phyloP scores from a whole-genome alignment of 306 rosid genomes.

The Quercus mongolica region DNA sequence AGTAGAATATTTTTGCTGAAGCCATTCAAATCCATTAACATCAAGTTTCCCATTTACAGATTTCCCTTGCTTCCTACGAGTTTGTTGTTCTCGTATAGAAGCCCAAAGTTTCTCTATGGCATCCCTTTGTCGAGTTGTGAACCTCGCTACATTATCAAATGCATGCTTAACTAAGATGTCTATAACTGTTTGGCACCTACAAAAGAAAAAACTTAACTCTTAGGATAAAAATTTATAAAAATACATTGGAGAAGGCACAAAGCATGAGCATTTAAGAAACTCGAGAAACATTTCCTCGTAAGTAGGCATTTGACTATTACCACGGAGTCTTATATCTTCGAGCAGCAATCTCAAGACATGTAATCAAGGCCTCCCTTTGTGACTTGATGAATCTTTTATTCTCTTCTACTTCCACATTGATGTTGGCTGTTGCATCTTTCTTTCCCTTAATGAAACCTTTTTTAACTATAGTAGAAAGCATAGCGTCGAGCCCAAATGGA shows the following conservation, averaged over 20 bases:
- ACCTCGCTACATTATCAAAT: slow-evolving; percentile 67
- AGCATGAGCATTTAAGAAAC: not conserved
- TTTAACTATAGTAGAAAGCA: slow-evolving; percentile 55
- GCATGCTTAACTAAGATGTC: slow-evolving; percentile 92
- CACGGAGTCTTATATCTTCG: slow-evolving; percentile 78
- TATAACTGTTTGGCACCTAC: slow-evolving; percentile 94
- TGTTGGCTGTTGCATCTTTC: slow-evolving; percentile 42
- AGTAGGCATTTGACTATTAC: slow-evolving; percentile 28
- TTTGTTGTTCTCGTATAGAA: slow-evolving; percentile 76
- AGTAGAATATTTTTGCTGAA: slow-evolving; percentile 71
- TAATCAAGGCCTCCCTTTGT: slow-evolving; percentile 74
- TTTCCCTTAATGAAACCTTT: slow-evolving; percentile 62
- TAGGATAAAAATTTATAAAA: not conserved
- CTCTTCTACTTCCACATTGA: slow-evolving; percentile 57
- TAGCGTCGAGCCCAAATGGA: slow-evolving; percentile 90
- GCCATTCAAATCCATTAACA: slow-evolving; percentile 84
- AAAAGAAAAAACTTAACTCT: slow-evolving; percentile 7
- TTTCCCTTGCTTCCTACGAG: slow-evolving; percentile 79
- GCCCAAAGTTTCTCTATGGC: slow-evolving; percentile 87
- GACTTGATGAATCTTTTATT: slow-evolving; percentile 62
- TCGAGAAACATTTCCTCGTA: not conserved
- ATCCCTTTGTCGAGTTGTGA: slow-evolving; percentile 72
- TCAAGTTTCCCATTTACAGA: slow-evolving; percentile 89
- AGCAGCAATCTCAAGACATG: slow-evolving; percentile 88
- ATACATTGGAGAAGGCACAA: not conserved